Percentiles rank a stretch among this genome's conserved stretches.
Evolutionary conservation across 345 rosid species (phyloP).

Genomic region (Eucalyptus pauciflora): DNA sequence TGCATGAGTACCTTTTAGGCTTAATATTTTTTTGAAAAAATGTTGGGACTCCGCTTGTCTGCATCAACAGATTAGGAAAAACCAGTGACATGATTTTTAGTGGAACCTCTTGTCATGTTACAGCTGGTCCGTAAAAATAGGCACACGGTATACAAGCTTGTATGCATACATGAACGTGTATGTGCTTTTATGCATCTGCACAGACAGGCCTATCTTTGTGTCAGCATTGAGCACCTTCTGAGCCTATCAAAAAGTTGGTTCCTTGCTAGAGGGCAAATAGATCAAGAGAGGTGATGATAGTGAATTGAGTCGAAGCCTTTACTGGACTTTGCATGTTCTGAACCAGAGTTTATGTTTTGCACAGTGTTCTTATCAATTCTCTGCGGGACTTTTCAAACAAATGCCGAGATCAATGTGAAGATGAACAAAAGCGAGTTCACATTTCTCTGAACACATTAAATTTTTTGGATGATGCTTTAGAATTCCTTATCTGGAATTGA

Average conservation of each 20-base stretch:
- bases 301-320: background rate
- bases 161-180: background rate
- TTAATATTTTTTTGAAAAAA: background rate
- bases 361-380: background rate
- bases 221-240: background rate
- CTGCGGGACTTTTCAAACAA: background rate
- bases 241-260: background rate
- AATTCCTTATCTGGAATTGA: background rate
- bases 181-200: background rate
- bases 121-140: background rate
- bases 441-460: background rate
- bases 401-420: background rate
- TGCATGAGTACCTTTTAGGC: background rate
- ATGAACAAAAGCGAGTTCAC: background rate
- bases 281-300: background rate
- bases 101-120: background rate
- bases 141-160: background rate
- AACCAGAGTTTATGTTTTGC: background rate
- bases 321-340: background rate
- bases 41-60: background rate
- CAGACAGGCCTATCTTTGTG: background rate
- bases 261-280: background rate
- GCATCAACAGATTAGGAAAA: background rate
- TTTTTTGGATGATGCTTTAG: background rate
- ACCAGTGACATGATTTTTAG: background rate